These are phyloP conservation scores for Penicillium italicum DNA, from an alignment of 2,329 filamentous ascomycete genomes.

Conservation along the genomic window DNA sequence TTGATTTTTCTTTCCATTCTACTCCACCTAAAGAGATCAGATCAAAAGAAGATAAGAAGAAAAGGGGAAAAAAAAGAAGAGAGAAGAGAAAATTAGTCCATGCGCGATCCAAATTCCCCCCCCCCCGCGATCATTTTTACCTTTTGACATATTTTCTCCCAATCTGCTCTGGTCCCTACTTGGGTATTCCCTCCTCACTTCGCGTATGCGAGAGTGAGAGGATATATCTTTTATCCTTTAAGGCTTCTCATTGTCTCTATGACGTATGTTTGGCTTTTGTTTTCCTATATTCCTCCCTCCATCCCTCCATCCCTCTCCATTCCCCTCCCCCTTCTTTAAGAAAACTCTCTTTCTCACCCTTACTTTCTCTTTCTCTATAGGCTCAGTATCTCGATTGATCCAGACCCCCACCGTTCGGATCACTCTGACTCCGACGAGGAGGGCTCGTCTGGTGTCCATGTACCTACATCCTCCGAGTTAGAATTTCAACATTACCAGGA, in stretches of 20 bases:
- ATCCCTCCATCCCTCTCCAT: not conserved
- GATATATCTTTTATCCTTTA: not conserved
- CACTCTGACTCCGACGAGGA: conserved; percentile 44
- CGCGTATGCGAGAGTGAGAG: conserved; percentile 13
- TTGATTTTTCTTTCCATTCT: not conserved
- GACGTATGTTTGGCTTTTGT: conserved; percentile 21
- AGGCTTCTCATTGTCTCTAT: conserved; percentile 18
- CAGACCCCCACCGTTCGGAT: conserved; percentile 38
- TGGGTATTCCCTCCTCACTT: conserved; percentile 16
- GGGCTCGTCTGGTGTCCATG: conserved; percentile 44
- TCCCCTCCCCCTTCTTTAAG: not conserved
- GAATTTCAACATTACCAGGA: conserved; percentile 43
- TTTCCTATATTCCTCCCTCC: not conserved
- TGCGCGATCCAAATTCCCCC: not conserved
- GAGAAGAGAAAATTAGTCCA: conserved; percentile 1
- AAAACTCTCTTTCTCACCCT: not conserved
- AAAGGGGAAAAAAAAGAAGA: not conserved
- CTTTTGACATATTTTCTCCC: not conserved
- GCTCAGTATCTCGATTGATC: conserved; percentile 45
- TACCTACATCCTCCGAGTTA: conserved; percentile 39
- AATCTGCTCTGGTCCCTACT: not conserved
- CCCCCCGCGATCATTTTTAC: conserved; percentile 12
- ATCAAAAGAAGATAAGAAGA: not conserved
- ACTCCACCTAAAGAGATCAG: not conserved
- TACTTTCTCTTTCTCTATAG: conserved; percentile 23